Evolutionary conservation across 2,329 filamentous ascomycete species (phyloP), one percentile per base, ranked within the genome.

Genomic region (Pseudopithomyces chartarum): DNA sequence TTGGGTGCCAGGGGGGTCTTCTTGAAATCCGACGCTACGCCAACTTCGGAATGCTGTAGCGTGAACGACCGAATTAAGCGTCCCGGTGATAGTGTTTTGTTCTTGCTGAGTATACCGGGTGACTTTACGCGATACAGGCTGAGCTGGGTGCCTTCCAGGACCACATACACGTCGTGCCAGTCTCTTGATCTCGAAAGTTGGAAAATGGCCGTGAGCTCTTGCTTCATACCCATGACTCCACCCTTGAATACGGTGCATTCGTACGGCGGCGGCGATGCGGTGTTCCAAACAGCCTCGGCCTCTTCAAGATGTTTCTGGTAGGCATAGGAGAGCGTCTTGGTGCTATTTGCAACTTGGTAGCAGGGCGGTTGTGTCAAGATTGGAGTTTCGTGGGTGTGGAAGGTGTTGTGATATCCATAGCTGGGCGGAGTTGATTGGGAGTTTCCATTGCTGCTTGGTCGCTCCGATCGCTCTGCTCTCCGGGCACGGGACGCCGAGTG

Each of bases 11-110:
- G 61, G 2, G 76, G 56, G 0, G 69, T 71, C 83, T 91, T 90
- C 65, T 84, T 81, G 70, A 90, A 89, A 73, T 92, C 90, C 15
- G 86, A 84, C 10, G 90, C 90, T 59, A 92, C 84, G 11, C 90
- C 90, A 20, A 89, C 85, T 73, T 92, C 90, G 20, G 89, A 90
- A 69, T 92, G 87, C 61, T 91, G 84, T 46, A 92, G 80, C 51
- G 86, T 89, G 70, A 91, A 92, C n/a, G 82, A 84, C 70, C 81
- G 85, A 60, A 91, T 78, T 36, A 91, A 75, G 54, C 80, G 80
- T 19, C 84, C 84, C 75, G 88, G 39, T 76, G 79, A 26, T 79
- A 84, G 64, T 78, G 80, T 66, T 82, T 82, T 17, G 80, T 76
- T 77, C 61, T 80, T 83, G 66, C 68, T 71, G 59, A 75, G 68